These are phyloP conservation scores for Boletus vinaceobasis DNA, from an alignment of 768 basidiomycete species.

Conservation along the genomic window DNA sequence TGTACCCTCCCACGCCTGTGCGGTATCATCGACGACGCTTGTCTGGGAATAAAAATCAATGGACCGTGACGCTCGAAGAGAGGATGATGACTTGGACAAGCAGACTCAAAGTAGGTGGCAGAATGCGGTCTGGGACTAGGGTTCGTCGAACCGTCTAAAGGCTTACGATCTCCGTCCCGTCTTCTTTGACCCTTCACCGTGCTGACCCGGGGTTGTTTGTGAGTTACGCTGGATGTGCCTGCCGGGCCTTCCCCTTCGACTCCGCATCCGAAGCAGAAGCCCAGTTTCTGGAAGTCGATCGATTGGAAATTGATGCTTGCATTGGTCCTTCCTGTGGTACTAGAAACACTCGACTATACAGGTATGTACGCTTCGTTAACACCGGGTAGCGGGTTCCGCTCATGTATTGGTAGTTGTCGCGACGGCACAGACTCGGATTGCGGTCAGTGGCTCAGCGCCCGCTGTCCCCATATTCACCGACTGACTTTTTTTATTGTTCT, in stretches of 20 bases:
- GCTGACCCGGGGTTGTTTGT: not conserved
- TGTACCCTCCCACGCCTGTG: too few species aligned
- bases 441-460: constrained; percentile 29
- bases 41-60: too few species aligned
- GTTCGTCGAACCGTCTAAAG: not conserved
- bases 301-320: constrained; percentile 33
- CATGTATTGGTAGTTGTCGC: constrained; percentile 39
- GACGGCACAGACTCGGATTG: constrained; percentile 50
- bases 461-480: not conserved
- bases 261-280: not conserved
- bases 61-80: not conserved
- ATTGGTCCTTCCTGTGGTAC: constrained; percentile 39
- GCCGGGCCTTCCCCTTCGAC: not conserved
- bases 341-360: constrained; percentile 37
- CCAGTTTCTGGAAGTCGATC: constrained; percentile 26
- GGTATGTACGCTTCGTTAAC: constrained; percentile 4
- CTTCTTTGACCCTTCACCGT: not conserved
- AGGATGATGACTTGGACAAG: not conserved
- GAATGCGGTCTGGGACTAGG: not conserved
- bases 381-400: not conserved
- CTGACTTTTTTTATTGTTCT: not conserved
- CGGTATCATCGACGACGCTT: too few species aligned
- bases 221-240: not conserved
- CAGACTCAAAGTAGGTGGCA: constrained; percentile 4
- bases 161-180: not conserved